Base-by-base conservation (phyloP, 805 yeast genomes). In the Debaryomyces hansenii region DNA sequence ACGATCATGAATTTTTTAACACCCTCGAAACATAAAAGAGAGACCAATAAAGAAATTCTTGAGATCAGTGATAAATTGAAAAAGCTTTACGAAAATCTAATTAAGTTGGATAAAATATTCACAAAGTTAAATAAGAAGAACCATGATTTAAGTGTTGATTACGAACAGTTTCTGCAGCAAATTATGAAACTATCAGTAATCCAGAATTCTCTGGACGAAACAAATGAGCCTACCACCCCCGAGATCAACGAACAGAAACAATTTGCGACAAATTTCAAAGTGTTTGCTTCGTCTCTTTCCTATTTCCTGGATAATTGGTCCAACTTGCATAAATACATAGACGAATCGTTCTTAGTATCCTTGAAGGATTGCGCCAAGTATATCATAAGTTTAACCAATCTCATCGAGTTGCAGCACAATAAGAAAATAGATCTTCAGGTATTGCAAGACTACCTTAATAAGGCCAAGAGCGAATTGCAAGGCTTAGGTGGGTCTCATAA, bases 1-100 rank as follows among this genome's bases (percentile, higher is more conserved):
- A 85, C 87, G 2, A 83, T 94, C 37, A 87, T 92, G 85, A 92
- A 92, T 60, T 96, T 96, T n/a, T 89, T 92, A 59, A 85, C 92
- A 46, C 84, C 88, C 41, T 64, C 74, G 12, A 73, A 73, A 54
- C 79, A 79, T 54, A 82, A 80, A 50, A 82, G 85, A 38, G 97
- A 89, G 58, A 89, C 92, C 55, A 75, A 84, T 41, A 94, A 86
- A 54, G 78, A 73, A 33, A 73, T 73, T 16, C 59, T 73, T 50
- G 77, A 71, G 53, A 90, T 92, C 36, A 83, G 82, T 53, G 96
- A 90, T 56, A 82, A 87, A 52, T 79, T 91, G 16, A 88, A 87
- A 55, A 88, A 89, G 63, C 70, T 92, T 45, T 94, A 90, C 59
- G 96, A 89, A 52, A 91, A 90, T 62, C 74, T 94, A 38, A 67